Evolutionary conservation across 2,329 filamentous ascomycete species (phyloP).

Genomic region (Neocucurbitaria cava): DNA sequence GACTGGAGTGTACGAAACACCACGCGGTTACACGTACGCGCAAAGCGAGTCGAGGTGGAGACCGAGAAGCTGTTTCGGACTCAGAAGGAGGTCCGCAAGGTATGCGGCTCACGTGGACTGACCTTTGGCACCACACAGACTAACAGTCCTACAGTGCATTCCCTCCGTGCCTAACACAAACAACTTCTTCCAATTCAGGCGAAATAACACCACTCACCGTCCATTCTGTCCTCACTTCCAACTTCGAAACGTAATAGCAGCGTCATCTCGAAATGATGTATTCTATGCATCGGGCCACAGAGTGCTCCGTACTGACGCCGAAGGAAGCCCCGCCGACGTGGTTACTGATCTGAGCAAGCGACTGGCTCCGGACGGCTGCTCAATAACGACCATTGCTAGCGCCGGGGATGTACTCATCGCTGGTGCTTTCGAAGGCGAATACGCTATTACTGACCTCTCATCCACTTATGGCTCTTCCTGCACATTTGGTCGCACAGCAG

Average conservation of each 20-base stretch:
- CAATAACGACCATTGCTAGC: slow-evolving; percentile 62
- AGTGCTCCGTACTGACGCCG: slow-evolving; percentile 59
- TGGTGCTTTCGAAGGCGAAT: slow-evolving; percentile 65
- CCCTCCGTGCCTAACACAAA: slow-evolving; percentile 50
- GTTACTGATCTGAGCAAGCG: slow-evolving; percentile 59
- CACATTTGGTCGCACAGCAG: slow-evolving; percentile 57
- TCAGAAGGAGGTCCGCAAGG: slow-evolving; percentile 27
- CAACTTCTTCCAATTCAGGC: slow-evolving; percentile 56
- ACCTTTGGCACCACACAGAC: not conserved
- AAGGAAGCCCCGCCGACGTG: slow-evolving; percentile 49
- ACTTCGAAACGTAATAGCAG: slow-evolving; percentile 64
- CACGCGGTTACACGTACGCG: slow-evolving; percentile 31
- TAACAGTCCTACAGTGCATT: slow-evolving; percentile 21
- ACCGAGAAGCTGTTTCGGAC: slow-evolving; percentile 22
- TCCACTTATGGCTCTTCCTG: slow-evolving; percentile 43
- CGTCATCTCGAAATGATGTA: slow-evolving; percentile 61
- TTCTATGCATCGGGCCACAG: slow-evolving; percentile 60
- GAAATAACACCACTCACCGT: slow-evolving; percentile 58
- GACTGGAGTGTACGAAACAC: slow-evolving; percentile 45
- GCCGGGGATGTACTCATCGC: slow-evolving; percentile 59
- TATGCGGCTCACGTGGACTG: slow-evolving; percentile 8
- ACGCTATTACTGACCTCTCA: slow-evolving; percentile 56
- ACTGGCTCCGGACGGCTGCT: slow-evolving; percentile 47
- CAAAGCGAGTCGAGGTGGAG: slow-evolving; percentile 34
- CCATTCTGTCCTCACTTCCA: slow-evolving; percentile 65